These are phyloP conservation scores for Fusarium proliferatum DNA, from an alignment of 2,329 filamentous ascomycete genomes.

Conservation along the genomic window DNA sequence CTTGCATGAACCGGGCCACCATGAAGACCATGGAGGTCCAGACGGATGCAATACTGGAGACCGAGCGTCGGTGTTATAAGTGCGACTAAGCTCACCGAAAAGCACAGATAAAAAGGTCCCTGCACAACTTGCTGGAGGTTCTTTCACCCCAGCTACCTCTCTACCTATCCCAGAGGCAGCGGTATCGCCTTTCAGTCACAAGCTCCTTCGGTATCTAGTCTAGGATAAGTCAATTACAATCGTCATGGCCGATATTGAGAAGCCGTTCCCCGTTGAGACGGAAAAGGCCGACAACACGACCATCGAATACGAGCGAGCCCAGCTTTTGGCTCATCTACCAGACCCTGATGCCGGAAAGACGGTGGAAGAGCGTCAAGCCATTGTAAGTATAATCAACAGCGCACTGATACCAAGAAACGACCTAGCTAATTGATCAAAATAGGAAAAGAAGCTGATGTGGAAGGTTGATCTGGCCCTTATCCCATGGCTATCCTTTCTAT, in stretches of 20 bases:
- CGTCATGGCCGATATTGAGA: not conserved
- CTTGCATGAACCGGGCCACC: not conserved
- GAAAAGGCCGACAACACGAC: not conserved
- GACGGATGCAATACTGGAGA: not conserved
- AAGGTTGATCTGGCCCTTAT: not conserved
- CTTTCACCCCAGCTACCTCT: not conserved
- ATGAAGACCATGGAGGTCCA: not conserved
- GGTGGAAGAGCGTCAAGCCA: not conserved
- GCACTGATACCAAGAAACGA: accelerated
- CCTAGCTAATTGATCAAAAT: accelerated
- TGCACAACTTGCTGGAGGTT: not conserved
- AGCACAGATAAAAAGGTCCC: not conserved
- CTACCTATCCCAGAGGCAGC: not conserved
- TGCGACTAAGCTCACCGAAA: not conserved
- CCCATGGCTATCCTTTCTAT: not conserved
- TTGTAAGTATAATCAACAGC: not conserved
- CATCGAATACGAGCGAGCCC: not conserved
- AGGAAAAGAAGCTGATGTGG: not conserved
- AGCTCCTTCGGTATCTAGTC: not conserved
- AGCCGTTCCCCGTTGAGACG: not conserved
- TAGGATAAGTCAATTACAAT: not conserved
- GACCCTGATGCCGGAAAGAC: not conserved
- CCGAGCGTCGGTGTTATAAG: not conserved
- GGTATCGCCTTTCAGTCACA: not conserved
- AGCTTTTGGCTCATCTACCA: not conserved